phyloP scores from a whole-genome alignment of 1,139 yeast genomes.

The Scheffersomyces segobiensis region DNA sequence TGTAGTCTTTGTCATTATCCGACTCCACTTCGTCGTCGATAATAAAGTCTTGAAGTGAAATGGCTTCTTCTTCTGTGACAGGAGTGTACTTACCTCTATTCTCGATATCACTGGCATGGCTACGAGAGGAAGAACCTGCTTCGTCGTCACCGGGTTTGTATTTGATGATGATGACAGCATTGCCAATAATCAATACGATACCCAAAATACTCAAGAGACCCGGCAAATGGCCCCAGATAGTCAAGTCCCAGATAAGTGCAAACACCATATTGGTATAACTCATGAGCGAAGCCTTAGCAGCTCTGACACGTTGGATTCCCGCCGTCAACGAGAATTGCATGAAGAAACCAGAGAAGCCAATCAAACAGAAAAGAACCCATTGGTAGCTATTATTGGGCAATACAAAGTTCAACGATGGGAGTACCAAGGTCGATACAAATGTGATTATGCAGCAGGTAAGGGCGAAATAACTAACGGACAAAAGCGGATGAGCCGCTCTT shows the following conservation, averaged over 20 bases:
- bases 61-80: constrained; percentile 11
- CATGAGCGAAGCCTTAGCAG: constrained; percentile 76
- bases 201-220: constrained; percentile 70
- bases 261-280: constrained; percentile 74
- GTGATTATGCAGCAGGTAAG: constrained; percentile 59
- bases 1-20: constrained; percentile 4
- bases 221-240: constrained; percentile 75
- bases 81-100: constrained; percentile 6
- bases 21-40: constrained; percentile 17
- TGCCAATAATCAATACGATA: constrained; percentile 61
- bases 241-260: constrained; percentile 75
- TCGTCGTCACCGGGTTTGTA: constrained; percentile 40
- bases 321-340: constrained; percentile 80
- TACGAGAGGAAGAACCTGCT: neutral
- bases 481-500: constrained; percentile 71
- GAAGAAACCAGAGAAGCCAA: constrained; percentile 78
- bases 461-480: constrained; percentile 79
- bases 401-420: constrained; percentile 62
- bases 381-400: constrained; percentile 60
- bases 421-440: constrained; percentile 48
- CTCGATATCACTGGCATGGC: neutral
- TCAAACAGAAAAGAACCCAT: constrained; percentile 60
- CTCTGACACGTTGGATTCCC: constrained; percentile 80
- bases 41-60: constrained; percentile 17
- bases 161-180: constrained; percentile 62